These are phyloP conservation scores for Dactylonectria macrodidyma DNA, from an alignment of 2,329 filamentous ascomycete genomes.

Conservation along the genomic window DNA sequence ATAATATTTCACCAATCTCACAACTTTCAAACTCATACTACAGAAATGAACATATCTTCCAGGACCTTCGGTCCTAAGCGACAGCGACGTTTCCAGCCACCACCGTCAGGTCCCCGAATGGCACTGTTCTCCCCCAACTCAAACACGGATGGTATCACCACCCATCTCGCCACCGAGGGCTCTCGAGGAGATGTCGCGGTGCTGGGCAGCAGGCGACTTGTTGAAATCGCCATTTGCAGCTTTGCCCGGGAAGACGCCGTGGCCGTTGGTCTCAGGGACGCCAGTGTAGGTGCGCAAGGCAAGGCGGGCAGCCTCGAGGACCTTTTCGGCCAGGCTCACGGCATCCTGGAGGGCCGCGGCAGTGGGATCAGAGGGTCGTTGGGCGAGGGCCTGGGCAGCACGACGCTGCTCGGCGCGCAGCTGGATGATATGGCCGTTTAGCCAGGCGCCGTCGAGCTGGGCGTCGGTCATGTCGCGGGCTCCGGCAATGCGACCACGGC, in stretches of 20 bases:
- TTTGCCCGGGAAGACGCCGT: constrained; percentile 30
- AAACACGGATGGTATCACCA: constrained; percentile 65
- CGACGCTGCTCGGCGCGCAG: constrained; percentile 62
- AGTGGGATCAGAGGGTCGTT: constrained; percentile 54
- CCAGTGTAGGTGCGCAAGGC: constrained; percentile 59
- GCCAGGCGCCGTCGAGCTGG: constrained; percentile 71
- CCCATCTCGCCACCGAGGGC: constrained; percentile 75
- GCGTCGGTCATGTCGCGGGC: constrained; percentile 71
- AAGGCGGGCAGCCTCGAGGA: constrained; percentile 60
- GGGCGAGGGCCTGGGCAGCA: constrained; percentile 24
- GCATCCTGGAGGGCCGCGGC: constrained; percentile 59
- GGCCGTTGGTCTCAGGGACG: constrained; percentile 33
- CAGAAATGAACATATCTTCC: constrained; percentile 30
- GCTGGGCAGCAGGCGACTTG: constrained; percentile 44
- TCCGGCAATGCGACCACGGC: constrained; percentile 74
- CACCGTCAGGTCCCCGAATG: constrained; percentile 14
- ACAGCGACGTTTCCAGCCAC: constrained; percentile 29
- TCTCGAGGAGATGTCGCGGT: constrained; percentile 66
- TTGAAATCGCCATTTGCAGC: constrained; percentile 39
- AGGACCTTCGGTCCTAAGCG: constrained; percentile 35
- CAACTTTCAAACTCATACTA: constrained; percentile 2
- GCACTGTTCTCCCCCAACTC: constrained; percentile 25
- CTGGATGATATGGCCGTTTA: constrained; percentile 73
- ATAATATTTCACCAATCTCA: constrained; percentile 24
- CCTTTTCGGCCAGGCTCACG: constrained; percentile 62